Percentiles rank a stretch among this genome's conserved stretches.
Evolutionary conservation across 2,329 filamentous ascomycete genomes (phyloP).

Genomic region (Ilyonectria destructans): DNA sequence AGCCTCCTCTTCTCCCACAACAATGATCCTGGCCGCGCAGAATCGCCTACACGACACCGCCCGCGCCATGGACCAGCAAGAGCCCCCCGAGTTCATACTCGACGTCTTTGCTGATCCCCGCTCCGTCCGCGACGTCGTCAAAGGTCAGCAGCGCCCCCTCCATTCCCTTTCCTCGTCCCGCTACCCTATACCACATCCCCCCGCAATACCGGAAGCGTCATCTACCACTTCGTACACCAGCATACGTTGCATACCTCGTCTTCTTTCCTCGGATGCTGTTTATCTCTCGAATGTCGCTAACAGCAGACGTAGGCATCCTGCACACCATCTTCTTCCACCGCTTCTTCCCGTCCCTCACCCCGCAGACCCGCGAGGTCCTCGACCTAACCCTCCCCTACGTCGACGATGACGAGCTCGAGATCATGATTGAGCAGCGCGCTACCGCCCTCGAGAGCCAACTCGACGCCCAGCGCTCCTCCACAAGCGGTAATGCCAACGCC

Average conservation of each 20-base stretch:
- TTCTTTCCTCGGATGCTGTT: neutral
- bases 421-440: constrained; percentile 91
- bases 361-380: constrained; percentile 89
- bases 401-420: constrained; percentile 91
- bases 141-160: constrained; percentile 72
- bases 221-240: constrained; percentile 3
- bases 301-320: constrained; percentile 77
- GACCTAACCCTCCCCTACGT: constrained; percentile 93
- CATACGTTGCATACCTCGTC: neutral
- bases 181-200: constrained; percentile 44
- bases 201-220: constrained; percentile 34
- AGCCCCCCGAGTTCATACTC: constrained; percentile 89
- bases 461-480: constrained; percentile 68
- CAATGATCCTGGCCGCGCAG: constrained; percentile 45
- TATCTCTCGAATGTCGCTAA: neutral
- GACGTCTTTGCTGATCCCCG: constrained; percentile 94
- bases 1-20: constrained; percentile 20
- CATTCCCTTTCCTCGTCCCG: constrained; percentile 30
- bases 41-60: constrained; percentile 41
- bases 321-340: constrained; percentile 99
- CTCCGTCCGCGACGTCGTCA: constrained; percentile 92
- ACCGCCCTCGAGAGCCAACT: constrained; percentile 86
- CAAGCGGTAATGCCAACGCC: constrained; percentile 36
- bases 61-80: constrained; percentile 64
- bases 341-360: constrained; percentile 90